Evolutionary conservation across 371 early-diverging fungal genomes (phyloP), one percentile per base, ranked within the genome.

Genomic region (Mucor sp.): DNA sequence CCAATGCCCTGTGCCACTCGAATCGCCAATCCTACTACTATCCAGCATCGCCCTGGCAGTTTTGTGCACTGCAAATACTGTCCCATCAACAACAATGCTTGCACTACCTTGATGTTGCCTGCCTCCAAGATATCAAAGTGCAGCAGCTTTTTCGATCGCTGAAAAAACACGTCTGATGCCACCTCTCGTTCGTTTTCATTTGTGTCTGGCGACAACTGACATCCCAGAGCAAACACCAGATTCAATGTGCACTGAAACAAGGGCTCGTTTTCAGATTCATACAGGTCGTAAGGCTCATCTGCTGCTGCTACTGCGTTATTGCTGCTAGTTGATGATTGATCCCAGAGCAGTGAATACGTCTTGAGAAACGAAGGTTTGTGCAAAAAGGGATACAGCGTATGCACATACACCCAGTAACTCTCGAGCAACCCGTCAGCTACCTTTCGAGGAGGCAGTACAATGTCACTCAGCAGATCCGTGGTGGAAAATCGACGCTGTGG

Each of bases 1-100:
- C 74, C 74, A 19, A 74, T 53, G 3, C 74, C 74, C 28, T 74
- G 74, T 7, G 74, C 74, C 9, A 74, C 66, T 15, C 74, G 60
- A 19, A 65, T 74, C 0, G 74, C 74, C 15, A 74, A 37, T 6
- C 70, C 74, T 12, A 74, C 74, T 1, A 74, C 74, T 8, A 74
- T 66, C 74, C 74, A 74, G n/a, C 74, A 74, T 11, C 74, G 58
- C 9, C 67, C 70, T 14, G 70, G 74, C 48, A 70, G 55, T 30
- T 74, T 70, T 23, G 74, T 74, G 23, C 70, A 74, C 58, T 74
- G 74, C 5, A 74, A 66, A 62, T 74, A 74, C 28, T 74, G 74
- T 19, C 74, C 74, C 74, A 74, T 74, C 55, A 74, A 32, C 39
- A 74, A 59, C 15, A 74, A 33, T 17, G 74, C 74, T 47, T 74